Evolutionary conservation across 2,329 filamentous ascomycete species (phyloP).

Genomic region (Epichloe festucae): DNA sequence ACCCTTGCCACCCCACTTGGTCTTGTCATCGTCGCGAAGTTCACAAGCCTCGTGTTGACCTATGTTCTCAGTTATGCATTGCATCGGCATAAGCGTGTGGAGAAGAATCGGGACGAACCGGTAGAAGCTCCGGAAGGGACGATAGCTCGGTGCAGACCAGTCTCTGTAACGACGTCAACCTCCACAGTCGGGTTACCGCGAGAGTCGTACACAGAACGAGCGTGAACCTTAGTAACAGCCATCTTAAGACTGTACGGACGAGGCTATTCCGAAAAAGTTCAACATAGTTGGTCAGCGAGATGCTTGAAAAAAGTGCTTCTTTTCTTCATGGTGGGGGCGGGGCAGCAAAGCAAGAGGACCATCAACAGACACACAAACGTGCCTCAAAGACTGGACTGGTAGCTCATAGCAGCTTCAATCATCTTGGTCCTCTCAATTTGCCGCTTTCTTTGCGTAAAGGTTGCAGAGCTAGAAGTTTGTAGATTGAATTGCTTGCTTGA

Average conservation of each 20-base stretch:
- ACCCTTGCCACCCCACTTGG: constrained; percentile 78
- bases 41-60: constrained; percentile 85
- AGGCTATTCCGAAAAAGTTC: not conserved
- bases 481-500: not conserved
- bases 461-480: not conserved
- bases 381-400: not conserved
- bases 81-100: constrained; percentile 9
- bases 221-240: constrained; percentile 83
- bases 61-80: constrained; percentile 26
- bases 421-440: not conserved
- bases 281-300: constrained; percentile 1
- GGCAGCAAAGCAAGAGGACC: not conserved
- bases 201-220: constrained; percentile 96
- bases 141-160: constrained; percentile 91
- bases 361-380: not conserved
- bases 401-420: not conserved
- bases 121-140: constrained; percentile 95
- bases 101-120: constrained; percentile 41
- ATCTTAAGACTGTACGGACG: constrained; percentile 41
- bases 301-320: not conserved
- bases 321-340: constrained; percentile 5
- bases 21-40: constrained; percentile 81
- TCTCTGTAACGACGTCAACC: constrained; percentile 94
- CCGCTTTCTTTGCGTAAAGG: not conserved
- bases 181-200: constrained; percentile 97